A percentile compares a stretch with the other conserved stretches of the same genome.
Evolutionary conservation across 2,329 filamentous ascomycete species (phyloP).

Genomic region (Beauveria scarabaeidicola): DNA sequence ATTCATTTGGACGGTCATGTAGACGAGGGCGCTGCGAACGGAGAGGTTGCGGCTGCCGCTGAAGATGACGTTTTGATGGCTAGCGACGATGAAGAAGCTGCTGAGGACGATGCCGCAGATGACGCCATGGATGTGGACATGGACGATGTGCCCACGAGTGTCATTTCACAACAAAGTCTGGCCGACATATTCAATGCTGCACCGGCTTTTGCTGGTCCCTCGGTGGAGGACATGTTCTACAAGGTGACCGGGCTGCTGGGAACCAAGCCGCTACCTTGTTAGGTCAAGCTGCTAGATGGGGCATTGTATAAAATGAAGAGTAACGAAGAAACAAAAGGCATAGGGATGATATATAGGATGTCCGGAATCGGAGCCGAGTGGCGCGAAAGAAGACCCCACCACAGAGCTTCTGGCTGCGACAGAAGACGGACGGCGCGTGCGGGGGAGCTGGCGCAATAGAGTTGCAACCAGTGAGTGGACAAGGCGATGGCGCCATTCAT

Average conservation of each 20-base stretch:
- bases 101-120: slow-evolving; percentile 26
- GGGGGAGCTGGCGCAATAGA: not conserved
- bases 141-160: slow-evolving; percentile 45
- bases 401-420: not conserved
- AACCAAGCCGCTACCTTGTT: slow-evolving; percentile 38
- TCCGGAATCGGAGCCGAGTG: not conserved
- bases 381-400: not conserved
- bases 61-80: slow-evolving; percentile 33
- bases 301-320: not conserved
- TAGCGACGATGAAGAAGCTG: slow-evolving; percentile 35
- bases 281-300: not conserved
- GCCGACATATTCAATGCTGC: slow-evolving; percentile 62
- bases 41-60: slow-evolving; percentile 20
- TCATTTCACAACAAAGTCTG: slow-evolving; percentile 60
- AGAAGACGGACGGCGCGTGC: not conserved
- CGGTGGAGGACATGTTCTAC: slow-evolving; percentile 68
- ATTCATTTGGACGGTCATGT: slow-evolving; percentile 36
- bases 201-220: slow-evolving; percentile 59
- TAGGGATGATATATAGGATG: not conserved
- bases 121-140: slow-evolving; percentile 37
- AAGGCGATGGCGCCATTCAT: slow-evolving; percentile 12
- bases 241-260: slow-evolving; percentile 56
- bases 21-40: slow-evolving; percentile 15
- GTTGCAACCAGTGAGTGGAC: slow-evolving; percentile 4
- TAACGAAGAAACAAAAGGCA: slow-evolving; percentile 7